A percentile compares a stretch with the other conserved stretches of the same genome.
phyloP scores from a whole-genome alignment of 768 basidiomycete species.

The Leucosporidium creatinivorum region DNA sequence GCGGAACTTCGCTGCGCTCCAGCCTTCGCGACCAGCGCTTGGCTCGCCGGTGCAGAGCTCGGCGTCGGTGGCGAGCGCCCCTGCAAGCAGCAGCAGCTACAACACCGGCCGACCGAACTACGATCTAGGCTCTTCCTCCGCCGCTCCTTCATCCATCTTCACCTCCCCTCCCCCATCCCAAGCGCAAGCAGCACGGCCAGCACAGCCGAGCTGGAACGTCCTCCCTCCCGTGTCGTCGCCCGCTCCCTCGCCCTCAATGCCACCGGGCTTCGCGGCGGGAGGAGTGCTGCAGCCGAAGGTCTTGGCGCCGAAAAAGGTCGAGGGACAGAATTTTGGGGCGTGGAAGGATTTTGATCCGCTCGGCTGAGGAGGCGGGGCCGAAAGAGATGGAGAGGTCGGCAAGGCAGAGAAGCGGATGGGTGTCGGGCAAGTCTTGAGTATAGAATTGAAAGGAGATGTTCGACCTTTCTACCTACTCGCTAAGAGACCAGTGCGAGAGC shows the following conservation, averaged over 20 bases:
- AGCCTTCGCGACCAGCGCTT: conserved; percentile 15
- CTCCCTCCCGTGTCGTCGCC: neutral
- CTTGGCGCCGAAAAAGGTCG: neutral
- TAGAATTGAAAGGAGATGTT: too few relatives aligned
- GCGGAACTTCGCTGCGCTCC: conserved; percentile 19
- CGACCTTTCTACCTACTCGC: too few relatives aligned
- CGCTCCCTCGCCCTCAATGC: neutral
- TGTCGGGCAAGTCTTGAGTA: too few relatives aligned
- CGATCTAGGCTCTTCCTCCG: neutral
- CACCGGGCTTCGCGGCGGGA: neutral
- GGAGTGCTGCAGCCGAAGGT: neutral
- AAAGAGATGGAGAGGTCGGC: too few relatives aligned
- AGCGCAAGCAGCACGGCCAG: neutral
- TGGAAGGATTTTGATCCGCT: conserved; percentile 32
- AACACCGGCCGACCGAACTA: conserved; percentile 10
- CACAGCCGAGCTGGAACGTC: neutral
- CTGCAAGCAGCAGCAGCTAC: conserved; percentile 7
- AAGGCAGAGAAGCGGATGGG: too few relatives aligned
- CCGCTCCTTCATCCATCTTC: conserved; percentile 11
- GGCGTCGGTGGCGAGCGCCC: neutral
- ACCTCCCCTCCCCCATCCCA: neutral
- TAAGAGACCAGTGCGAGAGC: too few relatives aligned
- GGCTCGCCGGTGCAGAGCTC: neutral
- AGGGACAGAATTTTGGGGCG: conserved; percentile 1
- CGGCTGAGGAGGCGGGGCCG: conserved; percentile 6